Base-by-base conservation (phyloP, 208 protist species). In the Leishmania amazonensis region DNA sequence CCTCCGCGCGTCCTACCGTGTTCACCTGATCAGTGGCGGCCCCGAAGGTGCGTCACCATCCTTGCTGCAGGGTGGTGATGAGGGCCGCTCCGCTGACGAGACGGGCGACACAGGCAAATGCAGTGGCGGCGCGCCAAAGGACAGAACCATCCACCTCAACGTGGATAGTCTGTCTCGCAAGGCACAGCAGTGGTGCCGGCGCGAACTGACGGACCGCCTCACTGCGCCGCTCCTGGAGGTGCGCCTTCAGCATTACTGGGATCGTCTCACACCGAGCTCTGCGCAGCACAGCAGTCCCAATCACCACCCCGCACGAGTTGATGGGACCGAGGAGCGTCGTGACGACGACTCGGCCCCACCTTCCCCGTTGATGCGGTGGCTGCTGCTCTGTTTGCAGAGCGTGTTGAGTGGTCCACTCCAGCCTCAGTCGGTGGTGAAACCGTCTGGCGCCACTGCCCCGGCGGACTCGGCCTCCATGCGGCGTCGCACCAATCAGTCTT, bases 311-410 rank as follows among this genome's bases (percentile, higher is more conserved):
- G 19, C 7, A 21, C 49, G 38, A 31, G 38, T 57, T n/a, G 45
- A 67, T 28, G 49, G 38, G 21, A 21, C 53, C 6, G 31, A n/a
- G 28, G n/a, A 38, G 17, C 40, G 13, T 19, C 38, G 15, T 5
- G n/a, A n/a, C 28, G 1, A 42, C 28, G 31, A 45, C 21, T 24
- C 62, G 13, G 7, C 42, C 19, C 78, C 78, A 1, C 78, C 83
- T 38, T 76, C 83, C 0, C 74, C 78, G 51, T 78, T 85, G n/a
- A 75, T 85, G 70, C 62, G 64, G 53, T 85, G 83, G 83, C 53
- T 82, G 31, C 72, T 85, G 31, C 60, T 47, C 28, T 85, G 83
- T 53, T 40, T 85, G 62, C 83, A 73, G 31, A 7, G 73, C 31
- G 19, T 76, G 31, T 35, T 81, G 45, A 79, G 73, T 38, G 19